Percentiles rank a stretch among this genome's conserved stretches.
Evolutionary conservation across 371 early-diverging fungal genomes (phyloP).

Genomic region (Rhizomucor pusillus): DNA sequence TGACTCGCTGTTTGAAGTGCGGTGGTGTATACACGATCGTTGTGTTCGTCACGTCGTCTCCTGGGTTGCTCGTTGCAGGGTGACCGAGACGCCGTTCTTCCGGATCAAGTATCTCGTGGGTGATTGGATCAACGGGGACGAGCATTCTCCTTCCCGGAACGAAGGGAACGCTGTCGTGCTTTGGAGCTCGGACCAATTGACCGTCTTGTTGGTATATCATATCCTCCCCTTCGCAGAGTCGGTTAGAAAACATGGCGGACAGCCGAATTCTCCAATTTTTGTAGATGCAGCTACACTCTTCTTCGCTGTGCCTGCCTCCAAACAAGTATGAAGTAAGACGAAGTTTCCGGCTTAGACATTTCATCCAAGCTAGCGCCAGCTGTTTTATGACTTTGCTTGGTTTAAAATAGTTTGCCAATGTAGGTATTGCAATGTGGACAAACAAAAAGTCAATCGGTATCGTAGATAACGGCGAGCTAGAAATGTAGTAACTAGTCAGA

Average conservation of each 20-base stretch:
- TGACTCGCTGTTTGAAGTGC: conserved; percentile 49
- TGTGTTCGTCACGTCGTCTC: conserved; percentile 37
- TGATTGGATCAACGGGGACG: conserved; percentile 55
- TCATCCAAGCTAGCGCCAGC: conserved; percentile 61
- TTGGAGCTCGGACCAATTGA: conserved; percentile 55
- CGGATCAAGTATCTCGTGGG: conserved; percentile 48
- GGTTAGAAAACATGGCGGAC: not conserved
- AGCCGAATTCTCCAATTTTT: conserved; percentile 40
- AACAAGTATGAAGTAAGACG: conserved; percentile 83
- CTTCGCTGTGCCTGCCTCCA: conserved; percentile 63
- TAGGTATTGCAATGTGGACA: conserved; percentile 69
- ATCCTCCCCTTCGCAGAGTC: not conserved
- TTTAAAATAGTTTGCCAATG: conserved; percentile 45
- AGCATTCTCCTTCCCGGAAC: conserved; percentile 66
- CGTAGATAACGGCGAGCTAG: conserved; percentile 14
- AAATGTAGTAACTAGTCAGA: not conserved
- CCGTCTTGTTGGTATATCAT: conserved; percentile 49
- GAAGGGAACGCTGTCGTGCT: conserved; percentile 57
- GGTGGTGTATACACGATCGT: conserved; percentile 69
- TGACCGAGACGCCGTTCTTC: conserved; percentile 46
- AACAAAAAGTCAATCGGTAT: conserved; percentile 76
- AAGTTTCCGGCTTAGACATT: conserved; percentile 49
- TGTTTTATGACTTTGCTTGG: conserved; percentile 44
- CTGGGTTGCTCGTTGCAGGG: conserved; percentile 41
- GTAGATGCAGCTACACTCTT: conserved; percentile 56